Evolutionary conservation across 2,329 filamentous ascomycete genomes (phyloP), one percentile per base, ranked within the genome.

Genomic region (Fonsecaea multimorphosa): DNA sequence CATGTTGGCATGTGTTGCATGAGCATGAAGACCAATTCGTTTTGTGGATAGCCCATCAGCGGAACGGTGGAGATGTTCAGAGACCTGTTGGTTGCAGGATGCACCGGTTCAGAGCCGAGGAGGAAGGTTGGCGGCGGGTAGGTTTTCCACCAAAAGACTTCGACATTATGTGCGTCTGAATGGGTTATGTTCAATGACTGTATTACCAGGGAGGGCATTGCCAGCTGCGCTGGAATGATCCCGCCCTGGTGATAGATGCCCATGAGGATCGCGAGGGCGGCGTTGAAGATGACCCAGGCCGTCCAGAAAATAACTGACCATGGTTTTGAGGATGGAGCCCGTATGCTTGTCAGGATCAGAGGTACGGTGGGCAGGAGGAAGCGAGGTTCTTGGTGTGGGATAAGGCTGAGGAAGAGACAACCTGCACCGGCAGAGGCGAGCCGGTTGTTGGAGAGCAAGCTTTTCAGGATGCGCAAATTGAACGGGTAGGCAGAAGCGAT

Each of bases 221-320:
- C 78, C 19, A 83, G 72, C 66, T 85, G 83, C 11, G 79, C 76
- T 8, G 83, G 82, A 32, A 85, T 76, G 12, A 85, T 76, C 14
- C 83, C 83, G 53, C 82, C 83, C 73, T 85, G 83, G 69, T 85
- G 83, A 72, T 84, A 84, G 29, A 84, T 74, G 3, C 83, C 83
- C 79, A 84, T 83, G 24, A 85, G 72, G 44, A 79, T 74, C 2
- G 81, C 83, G 64, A 84, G 74, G n/a, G 74, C 58, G 22, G 76
- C 73, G 68, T 85, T 85, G 73, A 85, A 85, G 27, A 79, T 67
- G 19, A 82, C 72, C 83, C 83, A 85, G 2, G 74, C 65, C 2
- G 68, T 72, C 54, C 84, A 74, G 71, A 82, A 82, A 9, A 78
- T 49, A 36, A 76, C 77, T 16, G 65, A 68, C 32, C 65, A 72